Evolutionary conservation across 352 stramenopile species (phyloP).

Genomic region (Plasmopara muralis): DNA sequence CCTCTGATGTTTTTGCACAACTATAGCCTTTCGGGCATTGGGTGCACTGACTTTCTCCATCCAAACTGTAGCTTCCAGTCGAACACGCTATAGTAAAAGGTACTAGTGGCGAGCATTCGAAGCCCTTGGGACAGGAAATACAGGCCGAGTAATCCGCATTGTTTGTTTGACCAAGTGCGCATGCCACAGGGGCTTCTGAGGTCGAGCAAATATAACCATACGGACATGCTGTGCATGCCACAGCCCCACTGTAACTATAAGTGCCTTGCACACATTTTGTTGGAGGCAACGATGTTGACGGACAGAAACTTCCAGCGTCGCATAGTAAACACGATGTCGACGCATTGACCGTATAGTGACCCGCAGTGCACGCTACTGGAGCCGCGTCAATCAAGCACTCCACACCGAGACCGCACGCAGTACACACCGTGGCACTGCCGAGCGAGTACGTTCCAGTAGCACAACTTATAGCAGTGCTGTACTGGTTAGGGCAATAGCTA

Average conservation of each 20-base stretch:
- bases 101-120: slow-evolving; percentile 29
- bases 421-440: slow-evolving; percentile 29
- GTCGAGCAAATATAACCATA: slow-evolving; percentile 37
- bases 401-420: slow-evolving; percentile 36
- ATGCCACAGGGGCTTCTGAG: slow-evolving; percentile 24
- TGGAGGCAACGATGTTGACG: slow-evolving; percentile 24
- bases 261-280: slow-evolving; percentile 28
- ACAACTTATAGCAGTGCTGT: slow-evolving; percentile 15
- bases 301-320: slow-evolving; percentile 30
- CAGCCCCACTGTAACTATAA: slow-evolving; percentile 34
- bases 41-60: slow-evolving; percentile 35
- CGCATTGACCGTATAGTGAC: slow-evolving; percentile 25
- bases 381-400: slow-evolving; percentile 30
- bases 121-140: slow-evolving; percentile 37
- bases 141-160: slow-evolving; percentile 40
- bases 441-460: slow-evolving; percentile 39
- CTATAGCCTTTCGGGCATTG: slow-evolving; percentile 43
- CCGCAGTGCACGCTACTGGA: slow-evolving; percentile 21
- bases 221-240: slow-evolving; percentile 35
- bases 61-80: slow-evolving; percentile 34
- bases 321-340: slow-evolving; percentile 24
- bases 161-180: slow-evolving; percentile 33
- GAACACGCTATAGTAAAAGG: slow-evolving; percentile 15
- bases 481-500: slow-evolving; percentile 28
- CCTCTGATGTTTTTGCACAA: slow-evolving; percentile 29